Base-by-base conservation (phyloP, 208 protist genomes). In the Tetramitus jugosus region DNA sequence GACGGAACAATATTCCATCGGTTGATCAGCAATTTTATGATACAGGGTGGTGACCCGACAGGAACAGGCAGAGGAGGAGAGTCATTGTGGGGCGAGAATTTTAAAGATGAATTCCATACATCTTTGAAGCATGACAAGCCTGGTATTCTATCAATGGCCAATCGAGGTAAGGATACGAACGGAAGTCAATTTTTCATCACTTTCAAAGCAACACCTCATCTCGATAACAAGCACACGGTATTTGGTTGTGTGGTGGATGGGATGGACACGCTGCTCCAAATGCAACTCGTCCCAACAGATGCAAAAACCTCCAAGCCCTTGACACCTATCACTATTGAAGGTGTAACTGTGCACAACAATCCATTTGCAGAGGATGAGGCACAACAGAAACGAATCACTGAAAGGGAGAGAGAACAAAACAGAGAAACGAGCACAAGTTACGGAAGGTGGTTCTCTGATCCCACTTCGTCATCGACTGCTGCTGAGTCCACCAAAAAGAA, bases 1-100 rank as follows among this genome's bases (percentile, higher is more conserved):
- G 88, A 97, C 78, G 86, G 86, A 75, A 84, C 92, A 71, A 79
- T 83, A 49, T 98, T 98, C 84, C 96, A 98, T 85, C 85, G 96
- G 0, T 84, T 93, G 46, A 94, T 97, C 60, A 56, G 40, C 56
- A 35, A 86, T 4, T 87, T 84, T 68, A 76, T 76, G 69, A 60
- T 76, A 39, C 69, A 76, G 60, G 69, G 69, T 43, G 69, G 69
- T n/a, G 69, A 76, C 42, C 69, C 69, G 29, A 60, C 76, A 67
- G 81, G 80, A 60, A 85, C 81, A 35, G 81, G 81, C 3, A 85
- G 64, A 76, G 84, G 81, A 49, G 84, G 83, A 23, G 45, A 62
- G 33, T 84, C 79, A n/a, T 52, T 83, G 17, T 85, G n/a, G 35
- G 82, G 60, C 20, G n/a, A 74, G 6, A 31, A 81, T 26, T 87